These are phyloP conservation scores for Nicotiana obtusifolia DNA, from an alignment of 257 asterid species.

Conservation along the genomic window DNA sequence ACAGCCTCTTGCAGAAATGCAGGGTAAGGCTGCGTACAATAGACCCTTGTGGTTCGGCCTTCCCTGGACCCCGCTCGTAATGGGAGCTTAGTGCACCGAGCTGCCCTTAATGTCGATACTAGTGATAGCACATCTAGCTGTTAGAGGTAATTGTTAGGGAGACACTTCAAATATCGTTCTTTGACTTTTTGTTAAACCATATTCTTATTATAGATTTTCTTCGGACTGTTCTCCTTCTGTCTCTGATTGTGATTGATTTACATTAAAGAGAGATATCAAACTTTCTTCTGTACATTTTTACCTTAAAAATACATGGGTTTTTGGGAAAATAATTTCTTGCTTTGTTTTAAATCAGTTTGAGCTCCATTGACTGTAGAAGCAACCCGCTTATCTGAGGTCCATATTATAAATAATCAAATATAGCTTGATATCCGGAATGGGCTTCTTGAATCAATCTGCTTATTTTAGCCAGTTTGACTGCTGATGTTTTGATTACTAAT, in stretches of 20 bases:
- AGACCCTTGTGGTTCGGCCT: no score
- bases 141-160: not conserved
- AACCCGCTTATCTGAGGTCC: not conserved
- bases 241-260: not conserved
- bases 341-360: not conserved
- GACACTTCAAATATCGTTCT: not conserved
- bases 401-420: not conserved
- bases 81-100: no score
- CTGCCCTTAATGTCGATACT: not conserved
- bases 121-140: not conserved
- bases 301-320: not conserved
- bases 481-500: not conserved
- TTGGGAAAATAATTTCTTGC: not conserved
- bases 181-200: not conserved
- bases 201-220: not conserved
- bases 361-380: not conserved
- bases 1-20: no score
- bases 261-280: not conserved
- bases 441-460: not conserved
- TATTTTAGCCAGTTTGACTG: not conserved
- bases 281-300: not conserved
- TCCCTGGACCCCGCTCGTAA: no score
- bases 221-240: not conserved
- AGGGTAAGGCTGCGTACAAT: no score
- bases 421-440: not conserved